phyloP scores from a whole-genome alignment of 805 yeast species.

The Metschnikowia kunwiensis region DNA sequence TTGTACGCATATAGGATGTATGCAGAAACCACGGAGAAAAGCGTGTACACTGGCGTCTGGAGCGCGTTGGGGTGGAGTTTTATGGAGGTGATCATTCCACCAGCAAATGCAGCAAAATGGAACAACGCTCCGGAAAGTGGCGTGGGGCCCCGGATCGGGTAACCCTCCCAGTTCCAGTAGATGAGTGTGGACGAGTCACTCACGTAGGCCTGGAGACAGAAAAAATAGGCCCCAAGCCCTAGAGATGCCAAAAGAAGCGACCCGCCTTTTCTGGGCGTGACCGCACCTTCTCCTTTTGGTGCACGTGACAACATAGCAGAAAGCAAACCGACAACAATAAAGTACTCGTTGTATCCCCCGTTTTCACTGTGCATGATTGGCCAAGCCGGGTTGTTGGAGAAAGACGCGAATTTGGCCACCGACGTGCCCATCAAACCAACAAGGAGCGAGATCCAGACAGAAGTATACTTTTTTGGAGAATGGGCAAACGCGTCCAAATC shows the following conservation, averaged over 20 bases:
- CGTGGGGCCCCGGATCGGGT: constrained; percentile 78
- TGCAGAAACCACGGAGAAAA: constrained; percentile 49
- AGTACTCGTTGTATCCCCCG: constrained; percentile 82
- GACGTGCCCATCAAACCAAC: constrained; percentile 74
- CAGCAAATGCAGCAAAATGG: constrained; percentile 54
- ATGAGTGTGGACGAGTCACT: constrained; percentile 84
- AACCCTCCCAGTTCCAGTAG: constrained; percentile 97
- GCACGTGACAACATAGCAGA: constrained; percentile 62
- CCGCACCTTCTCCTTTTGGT: neutral
- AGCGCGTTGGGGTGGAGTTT: constrained; percentile 23
- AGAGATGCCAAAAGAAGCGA: constrained; percentile 50
- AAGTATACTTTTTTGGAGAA: constrained; percentile 33
- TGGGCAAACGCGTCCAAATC: constrained; percentile 42
- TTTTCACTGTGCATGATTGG: constrained; percentile 82
- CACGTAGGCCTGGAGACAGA: constrained; percentile 67
- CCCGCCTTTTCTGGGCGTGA: constrained; percentile 30
- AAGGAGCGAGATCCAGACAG: constrained; percentile 55
- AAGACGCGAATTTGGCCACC: constrained; percentile 68
- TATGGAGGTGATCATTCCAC: constrained; percentile 44
- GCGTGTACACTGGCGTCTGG: constrained; percentile 31
- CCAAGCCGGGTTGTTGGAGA: constrained; percentile 94
- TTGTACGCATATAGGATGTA: constrained; percentile 46
- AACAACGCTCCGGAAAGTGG: constrained; percentile 82
- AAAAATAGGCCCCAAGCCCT: constrained; percentile 77
- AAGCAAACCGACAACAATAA: constrained; percentile 59